Evolutionary conservation across 1,284 basidiomycete species (phyloP).

Genomic region (Pseudozyma sp.): DNA sequence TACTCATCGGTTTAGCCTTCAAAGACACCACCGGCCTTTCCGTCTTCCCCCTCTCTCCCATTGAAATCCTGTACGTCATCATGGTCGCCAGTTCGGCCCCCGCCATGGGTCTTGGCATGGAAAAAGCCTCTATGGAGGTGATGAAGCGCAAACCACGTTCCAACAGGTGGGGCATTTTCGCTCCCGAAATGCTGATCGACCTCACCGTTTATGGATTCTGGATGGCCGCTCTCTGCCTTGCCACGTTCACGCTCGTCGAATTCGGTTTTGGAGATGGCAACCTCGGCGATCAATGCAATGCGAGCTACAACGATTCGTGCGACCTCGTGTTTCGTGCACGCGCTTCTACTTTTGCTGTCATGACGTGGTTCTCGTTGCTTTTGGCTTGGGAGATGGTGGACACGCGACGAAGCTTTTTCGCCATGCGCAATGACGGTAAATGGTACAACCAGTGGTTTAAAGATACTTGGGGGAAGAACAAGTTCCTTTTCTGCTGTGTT

Average conservation of each 20-base stretch:
- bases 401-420: constrained; percentile 67
- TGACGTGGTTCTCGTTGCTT: constrained; percentile 68
- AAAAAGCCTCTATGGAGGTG: constrained; percentile 74
- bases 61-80: constrained; percentile 74
- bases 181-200: constrained; percentile 70
- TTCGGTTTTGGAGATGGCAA: constrained; percentile 60
- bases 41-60: constrained; percentile 78
- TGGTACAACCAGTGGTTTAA: constrained; percentile 62
- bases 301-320: constrained; percentile 55
- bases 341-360: constrained; percentile 65
- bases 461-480: constrained; percentile 63
- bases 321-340: constrained; percentile 68
- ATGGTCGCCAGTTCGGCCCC: constrained; percentile 69
- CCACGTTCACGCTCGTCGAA: constrained; percentile 57
- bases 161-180: constrained; percentile 68
- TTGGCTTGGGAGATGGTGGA: constrained; percentile 69
- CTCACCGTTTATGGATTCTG: constrained; percentile 76
- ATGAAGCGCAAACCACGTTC: constrained; percentile 73
- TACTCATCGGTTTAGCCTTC: constrained; percentile 77
- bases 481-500: constrained; percentile 63
- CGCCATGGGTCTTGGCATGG: constrained; percentile 71
- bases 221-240: constrained; percentile 75
- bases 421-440: constrained; percentile 50
- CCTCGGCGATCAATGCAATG: constrained; percentile 67
- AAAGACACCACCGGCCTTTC: constrained; percentile 73